Evolutionary conservation across 2,329 filamentous ascomycete genomes (phyloP).

Genomic region (Pseudogymnoascus sp.): DNA sequence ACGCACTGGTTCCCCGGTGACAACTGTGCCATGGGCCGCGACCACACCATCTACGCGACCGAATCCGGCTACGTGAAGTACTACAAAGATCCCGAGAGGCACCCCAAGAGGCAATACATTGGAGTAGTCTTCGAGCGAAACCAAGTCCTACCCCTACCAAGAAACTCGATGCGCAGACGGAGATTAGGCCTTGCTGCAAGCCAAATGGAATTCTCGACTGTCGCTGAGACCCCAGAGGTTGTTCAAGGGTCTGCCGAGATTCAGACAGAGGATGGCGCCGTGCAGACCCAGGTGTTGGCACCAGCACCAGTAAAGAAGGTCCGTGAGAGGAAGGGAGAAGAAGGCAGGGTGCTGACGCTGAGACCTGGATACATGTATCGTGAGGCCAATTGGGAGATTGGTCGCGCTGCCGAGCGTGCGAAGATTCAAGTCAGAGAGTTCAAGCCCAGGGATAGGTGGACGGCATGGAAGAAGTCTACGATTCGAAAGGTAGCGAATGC

Average conservation of each 20-base stretch:
- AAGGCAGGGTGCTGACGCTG: constrained; percentile 31
- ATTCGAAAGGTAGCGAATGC: constrained; percentile 41
- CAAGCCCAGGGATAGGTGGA: constrained; percentile 46
- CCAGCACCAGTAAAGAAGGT: constrained; percentile 8
- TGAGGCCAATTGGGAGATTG: constrained; percentile 61
- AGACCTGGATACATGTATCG: constrained; percentile 55
- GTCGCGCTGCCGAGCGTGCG: constrained; percentile 51
- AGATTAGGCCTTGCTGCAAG: constrained; percentile 63
- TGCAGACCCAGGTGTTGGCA: constrained; percentile 12
- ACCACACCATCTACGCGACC: constrained; percentile 89
- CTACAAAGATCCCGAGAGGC: constrained; percentile 76
- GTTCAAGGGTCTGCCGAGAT: constrained; percentile 10
- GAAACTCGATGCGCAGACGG: constrained; percentile 64
- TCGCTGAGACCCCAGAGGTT: constrained; percentile 7
- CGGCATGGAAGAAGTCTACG: constrained; percentile 54
- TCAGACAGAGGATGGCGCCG: constrained; percentile 12
- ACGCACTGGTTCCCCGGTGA: constrained; percentile 93
- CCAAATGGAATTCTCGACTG: constrained; percentile 32
- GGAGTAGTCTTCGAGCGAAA: constrained; percentile 81
- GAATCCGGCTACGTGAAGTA: constrained; percentile 89
- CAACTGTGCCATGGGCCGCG: constrained; percentile 88
- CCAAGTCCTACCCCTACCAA: constrained; percentile 69
- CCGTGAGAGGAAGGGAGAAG: constrained; percentile 26
- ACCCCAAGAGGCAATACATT: constrained; percentile 89
- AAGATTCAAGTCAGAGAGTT: constrained; percentile 49